These are phyloP conservation scores for Acorus gramineus DNA, from an alignment of 106 monocot species.

Conservation along the genomic window DNA sequence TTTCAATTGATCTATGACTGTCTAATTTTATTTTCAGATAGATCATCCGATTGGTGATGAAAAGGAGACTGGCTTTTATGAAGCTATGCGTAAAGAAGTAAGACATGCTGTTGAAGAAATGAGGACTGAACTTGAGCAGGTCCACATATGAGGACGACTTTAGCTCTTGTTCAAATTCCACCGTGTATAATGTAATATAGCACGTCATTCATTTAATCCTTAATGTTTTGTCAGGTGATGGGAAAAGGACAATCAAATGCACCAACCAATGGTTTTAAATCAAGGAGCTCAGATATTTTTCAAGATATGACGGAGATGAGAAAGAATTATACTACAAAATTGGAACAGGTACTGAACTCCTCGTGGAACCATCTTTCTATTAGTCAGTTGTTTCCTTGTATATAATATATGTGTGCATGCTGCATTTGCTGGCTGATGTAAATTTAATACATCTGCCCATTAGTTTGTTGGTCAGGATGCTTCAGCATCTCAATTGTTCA, in stretches of 20 bases:
- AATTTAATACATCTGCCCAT: no score
- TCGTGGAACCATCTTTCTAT: no score
- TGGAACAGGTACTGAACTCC: conserved; percentile 44
- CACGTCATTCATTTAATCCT: no score
- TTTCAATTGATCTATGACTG: background rate
- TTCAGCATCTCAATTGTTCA: no score
- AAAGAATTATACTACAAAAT: conserved; percentile 58
- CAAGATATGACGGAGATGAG: conserved; percentile 65
- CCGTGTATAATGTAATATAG: background rate
- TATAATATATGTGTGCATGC: no score
- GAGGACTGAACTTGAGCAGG: conserved; percentile 76
- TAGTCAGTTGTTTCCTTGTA: no score
- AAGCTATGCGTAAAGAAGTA: conserved; percentile 76
- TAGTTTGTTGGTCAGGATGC: no score
- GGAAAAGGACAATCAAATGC: conserved; percentile 24
- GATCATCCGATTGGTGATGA: conserved; percentile 42
- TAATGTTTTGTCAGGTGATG: conserved; percentile 25
- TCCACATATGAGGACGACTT: conserved; percentile 3
- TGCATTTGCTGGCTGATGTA: no score
- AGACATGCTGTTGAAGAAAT: conserved; percentile 67
- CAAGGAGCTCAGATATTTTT: conserved; percentile 20
- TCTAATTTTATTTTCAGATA: conserved; percentile 17
- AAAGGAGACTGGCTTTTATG: conserved; percentile 40
- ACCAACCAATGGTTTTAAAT: conserved; percentile 13
- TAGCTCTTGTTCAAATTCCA: background rate